These are phyloP conservation scores for Globisporangium cylindrosporum DNA, from an alignment of 352 stramenopile species.

Conservation along the genomic window DNA sequence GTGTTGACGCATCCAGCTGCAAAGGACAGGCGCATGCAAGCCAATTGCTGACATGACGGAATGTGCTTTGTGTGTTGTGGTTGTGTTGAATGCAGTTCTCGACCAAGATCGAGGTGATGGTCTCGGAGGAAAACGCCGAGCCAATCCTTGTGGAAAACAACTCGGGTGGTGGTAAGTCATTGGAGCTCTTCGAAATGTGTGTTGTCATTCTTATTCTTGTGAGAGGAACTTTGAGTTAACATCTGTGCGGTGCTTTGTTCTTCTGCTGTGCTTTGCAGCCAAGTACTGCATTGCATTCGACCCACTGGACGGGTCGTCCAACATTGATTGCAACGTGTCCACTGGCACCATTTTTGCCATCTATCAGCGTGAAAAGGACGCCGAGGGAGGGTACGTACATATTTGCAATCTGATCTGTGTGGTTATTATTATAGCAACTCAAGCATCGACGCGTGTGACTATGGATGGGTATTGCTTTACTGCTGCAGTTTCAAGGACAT, in stretches of 20 bases:
- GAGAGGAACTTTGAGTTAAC: not conserved
- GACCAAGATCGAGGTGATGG: conserved; percentile 96
- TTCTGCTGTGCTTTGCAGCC: conserved; percentile 31
- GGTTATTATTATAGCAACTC: not conserved
- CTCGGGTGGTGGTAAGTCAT: conserved; percentile 34
- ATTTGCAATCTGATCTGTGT: not conserved
- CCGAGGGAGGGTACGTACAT: conserved; percentile 37
- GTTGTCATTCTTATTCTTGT: not conserved
- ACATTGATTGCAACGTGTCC: conserved; percentile 99
- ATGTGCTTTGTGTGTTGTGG: not conserved
- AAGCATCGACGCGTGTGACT: not conserved
- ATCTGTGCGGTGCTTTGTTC: not conserved
- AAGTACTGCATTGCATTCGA: conserved; percentile 99
- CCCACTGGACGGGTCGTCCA: conserved; percentile 97
- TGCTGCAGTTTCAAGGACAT: conserved; percentile 85
- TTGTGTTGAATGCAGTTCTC: conserved; percentile 64
- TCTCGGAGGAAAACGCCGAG: conserved; percentile 98
- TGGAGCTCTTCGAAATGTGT: not conserved
- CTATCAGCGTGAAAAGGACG: conserved; percentile 85
- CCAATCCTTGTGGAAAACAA: conserved; percentile 92
- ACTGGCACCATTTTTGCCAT: conserved; percentile 99
- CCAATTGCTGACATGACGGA: not conserved
- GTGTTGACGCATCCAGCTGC: not conserved
- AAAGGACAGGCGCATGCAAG: not conserved
- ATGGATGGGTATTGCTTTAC: not conserved